Evolutionary conservation across 371 early-diverging fungal species (phyloP).

Genomic region (Saksenaea oblongispora): DNA sequence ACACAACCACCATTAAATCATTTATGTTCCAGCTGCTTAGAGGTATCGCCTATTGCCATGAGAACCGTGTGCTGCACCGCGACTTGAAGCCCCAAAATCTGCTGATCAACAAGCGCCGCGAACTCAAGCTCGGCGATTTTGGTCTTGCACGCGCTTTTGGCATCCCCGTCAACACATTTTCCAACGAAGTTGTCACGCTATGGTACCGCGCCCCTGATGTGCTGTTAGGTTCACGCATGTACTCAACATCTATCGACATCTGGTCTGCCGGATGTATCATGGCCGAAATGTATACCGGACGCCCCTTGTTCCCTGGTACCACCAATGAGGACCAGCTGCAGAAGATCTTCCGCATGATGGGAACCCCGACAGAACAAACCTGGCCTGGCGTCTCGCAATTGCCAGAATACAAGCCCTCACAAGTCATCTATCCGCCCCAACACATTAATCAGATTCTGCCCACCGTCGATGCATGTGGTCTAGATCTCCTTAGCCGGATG

Average conservation of each 20-base stretch:
- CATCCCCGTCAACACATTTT: constrained; percentile 95
- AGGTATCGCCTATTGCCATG: constrained; percentile 95
- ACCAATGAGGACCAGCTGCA: constrained; percentile 90
- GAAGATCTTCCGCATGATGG: constrained; percentile 87
- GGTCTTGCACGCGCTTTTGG: constrained; percentile 97
- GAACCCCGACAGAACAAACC: constrained; percentile 84
- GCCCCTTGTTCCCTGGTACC: constrained; percentile 96
- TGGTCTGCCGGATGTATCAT: constrained; percentile 99
- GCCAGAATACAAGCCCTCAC: constrained; percentile 85
- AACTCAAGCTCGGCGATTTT: constrained; percentile 94
- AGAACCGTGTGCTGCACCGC: constrained; percentile 93
- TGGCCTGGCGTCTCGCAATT: constrained; percentile 89
- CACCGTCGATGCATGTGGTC: constrained; percentile 72
- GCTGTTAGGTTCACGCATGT: constrained; percentile 92
- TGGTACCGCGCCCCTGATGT: constrained; percentile 99
- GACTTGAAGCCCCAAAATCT: constrained; percentile 98
- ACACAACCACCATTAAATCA: constrained; percentile 67
- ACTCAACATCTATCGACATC: constrained; percentile 97
- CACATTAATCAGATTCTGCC: constrained; percentile 71
- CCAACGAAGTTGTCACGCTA: constrained; percentile 98
- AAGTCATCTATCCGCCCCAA: constrained; percentile 72
- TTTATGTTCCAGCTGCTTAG: constrained; percentile 89
- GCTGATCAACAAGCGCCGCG: constrained; percentile 85
- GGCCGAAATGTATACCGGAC: constrained; percentile 93
- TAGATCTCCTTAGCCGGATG: constrained; percentile 51